A percentile compares a stretch with the other conserved stretches of the same genome.
Conservation (phyloP, 1,284 basidiomycete genomes). For the Ceraceosorus guamensis region DNA sequence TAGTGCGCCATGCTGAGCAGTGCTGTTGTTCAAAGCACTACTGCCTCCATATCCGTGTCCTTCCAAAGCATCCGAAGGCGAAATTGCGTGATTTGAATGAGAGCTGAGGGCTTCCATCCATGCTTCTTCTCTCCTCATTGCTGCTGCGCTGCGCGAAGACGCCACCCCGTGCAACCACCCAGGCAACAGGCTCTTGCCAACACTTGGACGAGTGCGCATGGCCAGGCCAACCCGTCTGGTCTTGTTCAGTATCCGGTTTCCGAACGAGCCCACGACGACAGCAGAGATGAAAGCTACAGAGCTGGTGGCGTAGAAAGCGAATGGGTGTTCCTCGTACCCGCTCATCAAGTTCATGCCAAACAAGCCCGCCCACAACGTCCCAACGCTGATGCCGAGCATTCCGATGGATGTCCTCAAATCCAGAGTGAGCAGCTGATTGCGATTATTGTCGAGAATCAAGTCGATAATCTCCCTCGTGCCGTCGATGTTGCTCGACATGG, state of each 20-base stretch:
- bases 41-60: too few relatives aligned
- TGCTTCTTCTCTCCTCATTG: too few relatives aligned
- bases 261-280: neutral
- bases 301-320: neutral
- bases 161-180: too few relatives aligned
- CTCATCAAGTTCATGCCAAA: slow-evolving; percentile 43
- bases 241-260: neutral
- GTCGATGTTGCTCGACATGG: slow-evolving; percentile 57
- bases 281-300: neutral
- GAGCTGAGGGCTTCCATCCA: too few relatives aligned
- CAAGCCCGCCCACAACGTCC: slow-evolving; percentile 80
- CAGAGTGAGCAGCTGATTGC: slow-evolving; percentile 81
- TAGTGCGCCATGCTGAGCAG: too few relatives aligned
- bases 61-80: too few relatives aligned
- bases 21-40: too few relatives aligned
- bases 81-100: too few relatives aligned
- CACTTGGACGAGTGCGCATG: too few relatives aligned
- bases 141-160: too few relatives aligned
- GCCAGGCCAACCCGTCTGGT: neutral
- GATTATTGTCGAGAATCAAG: slow-evolving; percentile 89
- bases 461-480: slow-evolving; percentile 97
- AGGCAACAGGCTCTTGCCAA: too few relatives aligned
- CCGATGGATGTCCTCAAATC: slow-evolving; percentile 88
- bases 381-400: slow-evolving; percentile 84
- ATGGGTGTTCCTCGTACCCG: neutral